Percentiles rank a stretch among this genome's conserved stretches.
phyloP scores from a whole-genome alignment of 2,329 filamentous ascomycete genomes.

The Aspergillus neotritici region DNA sequence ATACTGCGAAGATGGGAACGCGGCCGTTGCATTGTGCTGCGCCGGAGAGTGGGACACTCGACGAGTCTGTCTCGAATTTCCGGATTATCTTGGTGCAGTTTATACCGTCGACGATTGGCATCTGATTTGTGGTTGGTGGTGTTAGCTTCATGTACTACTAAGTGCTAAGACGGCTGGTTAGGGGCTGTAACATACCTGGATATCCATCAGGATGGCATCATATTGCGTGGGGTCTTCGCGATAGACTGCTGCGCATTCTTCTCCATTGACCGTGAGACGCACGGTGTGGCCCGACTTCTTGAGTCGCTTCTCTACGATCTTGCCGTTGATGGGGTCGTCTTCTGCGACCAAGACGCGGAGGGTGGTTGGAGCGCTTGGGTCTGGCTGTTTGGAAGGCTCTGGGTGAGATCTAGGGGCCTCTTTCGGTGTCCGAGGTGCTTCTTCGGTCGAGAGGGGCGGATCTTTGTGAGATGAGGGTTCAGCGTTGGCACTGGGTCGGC shows the following conservation, averaged over 20 bases:
- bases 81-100: conserved; percentile 79
- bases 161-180: too few relatives aligned
- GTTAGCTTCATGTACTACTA: not conserved
- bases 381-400: not conserved
- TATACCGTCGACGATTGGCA: conserved; percentile 93
- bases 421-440: not conserved
- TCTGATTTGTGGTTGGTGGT: conserved; percentile 49
- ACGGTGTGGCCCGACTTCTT: conserved; percentile 71
- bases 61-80: conserved; percentile 58
- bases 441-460: not conserved
- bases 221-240: conserved; percentile 58
- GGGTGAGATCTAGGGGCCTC: not conserved
- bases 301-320: conserved; percentile 72
- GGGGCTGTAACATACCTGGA: conserved; percentile 60
- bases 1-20: conserved; percentile 81
- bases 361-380: not conserved
- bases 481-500: conserved; percentile 10
- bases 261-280: conserved; percentile 70
- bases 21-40: conserved; percentile 58
- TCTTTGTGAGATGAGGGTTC: not conserved
- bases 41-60: conserved; percentile 50
- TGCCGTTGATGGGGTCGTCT: conserved; percentile 84
- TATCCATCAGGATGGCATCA: conserved; percentile 86
- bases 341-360: conserved; percentile 68
- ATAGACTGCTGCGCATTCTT: conserved; percentile 72